phyloP scores from a whole-genome alignment of 1,284 basidiomycete genomes.

The Ganoderma resinaceum region DNA sequence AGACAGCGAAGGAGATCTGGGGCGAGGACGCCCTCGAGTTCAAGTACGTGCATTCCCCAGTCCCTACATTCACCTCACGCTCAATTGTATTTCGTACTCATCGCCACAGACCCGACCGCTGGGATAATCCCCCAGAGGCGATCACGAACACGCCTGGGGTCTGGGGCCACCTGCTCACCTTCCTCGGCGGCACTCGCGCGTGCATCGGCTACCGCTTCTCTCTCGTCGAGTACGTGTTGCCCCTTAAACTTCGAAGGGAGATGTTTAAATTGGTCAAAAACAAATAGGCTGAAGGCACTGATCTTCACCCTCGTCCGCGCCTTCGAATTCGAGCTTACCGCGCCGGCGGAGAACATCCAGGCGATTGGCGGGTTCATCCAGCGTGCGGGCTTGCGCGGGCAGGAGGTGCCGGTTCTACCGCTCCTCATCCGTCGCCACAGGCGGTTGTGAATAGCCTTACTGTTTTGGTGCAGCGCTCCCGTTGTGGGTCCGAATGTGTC shows the following conservation, averaged over 20 bases:
- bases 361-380: constrained; percentile 22
- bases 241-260: no score
- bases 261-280: background rate
- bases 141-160: constrained; percentile 59
- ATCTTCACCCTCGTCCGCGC: constrained; percentile 63
- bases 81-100: background rate
- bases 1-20: constrained; percentile 56
- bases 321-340: constrained; percentile 62
- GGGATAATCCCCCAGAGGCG: constrained; percentile 56
- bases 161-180: constrained; percentile 65
- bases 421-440: constrained; percentile 26
- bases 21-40: constrained; percentile 61
- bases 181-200: constrained; percentile 64
- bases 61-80: background rate
- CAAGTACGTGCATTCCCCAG: constrained; percentile 43
- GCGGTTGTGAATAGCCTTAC: background rate
- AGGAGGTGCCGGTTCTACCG: constrained; percentile 31
- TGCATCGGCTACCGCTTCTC: constrained; percentile 80
- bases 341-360: constrained; percentile 38
- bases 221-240: constrained; percentile 58
- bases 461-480: background rate
- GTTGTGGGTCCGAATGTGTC: background rate
- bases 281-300: constrained; percentile 55
- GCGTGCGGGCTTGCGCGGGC: constrained; percentile 27
- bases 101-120: constrained; percentile 62